Percentiles rank a stretch among this genome's conserved stretches.
Evolutionary conservation across 495 filamentous ascomycete genomes (phyloP).

Genomic region (Penicilliopsis zonata): DNA sequence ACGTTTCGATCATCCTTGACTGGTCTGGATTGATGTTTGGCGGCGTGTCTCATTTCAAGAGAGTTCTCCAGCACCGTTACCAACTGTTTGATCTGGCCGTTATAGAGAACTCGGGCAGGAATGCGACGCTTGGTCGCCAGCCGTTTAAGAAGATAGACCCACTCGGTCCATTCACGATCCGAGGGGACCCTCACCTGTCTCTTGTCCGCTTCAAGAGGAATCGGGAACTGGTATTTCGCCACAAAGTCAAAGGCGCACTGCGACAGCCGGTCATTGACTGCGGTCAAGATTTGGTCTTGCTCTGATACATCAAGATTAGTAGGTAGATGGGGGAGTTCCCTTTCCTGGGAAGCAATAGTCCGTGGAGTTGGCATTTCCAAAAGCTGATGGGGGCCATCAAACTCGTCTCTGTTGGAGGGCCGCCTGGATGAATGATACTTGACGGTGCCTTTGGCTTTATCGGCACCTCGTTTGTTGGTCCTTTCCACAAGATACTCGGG

Average conservation of each 20-base stretch:
- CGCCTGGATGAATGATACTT: slow-evolving; percentile 54
- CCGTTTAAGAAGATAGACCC: slow-evolving; percentile 79
- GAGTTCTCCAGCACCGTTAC: slow-evolving; percentile 75
- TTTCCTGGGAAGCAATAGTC: slow-evolving; percentile 58
- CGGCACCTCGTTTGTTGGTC: slow-evolving; percentile 22
- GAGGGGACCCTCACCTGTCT: slow-evolving; percentile 64
- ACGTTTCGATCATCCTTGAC: slow-evolving; percentile 86
- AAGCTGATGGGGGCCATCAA: slow-evolving; percentile 75
- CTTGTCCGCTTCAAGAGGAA: slow-evolving; percentile 70
- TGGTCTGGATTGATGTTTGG: slow-evolving; percentile 70
- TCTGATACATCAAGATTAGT: slow-evolving; percentile 72
- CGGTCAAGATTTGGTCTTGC: slow-evolving; percentile 66
- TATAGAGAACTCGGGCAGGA: slow-evolving; percentile 70
- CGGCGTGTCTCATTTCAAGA: slow-evolving; percentile 73
- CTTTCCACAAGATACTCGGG: slow-evolving; percentile 30
- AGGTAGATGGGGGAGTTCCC: slow-evolving; percentile 68
- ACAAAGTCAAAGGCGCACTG: slow-evolving; percentile 83
- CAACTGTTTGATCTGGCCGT: slow-evolving; percentile 81
- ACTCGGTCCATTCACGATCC: slow-evolving; percentile 85
- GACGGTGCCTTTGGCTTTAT: slow-evolving; percentile 34
- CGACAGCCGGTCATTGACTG: slow-evolving; percentile 74
- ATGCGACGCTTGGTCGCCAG: slow-evolving; percentile 78
- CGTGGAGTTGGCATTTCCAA: slow-evolving; percentile 54
- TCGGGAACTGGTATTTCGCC: slow-evolving; percentile 80
- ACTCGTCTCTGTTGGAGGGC: slow-evolving; percentile 76